A percentile compares a stretch with the other conserved stretches of the same genome.
Conservation (phyloP, 305 asterid species). For the Fraxinus greggii region DNA sequence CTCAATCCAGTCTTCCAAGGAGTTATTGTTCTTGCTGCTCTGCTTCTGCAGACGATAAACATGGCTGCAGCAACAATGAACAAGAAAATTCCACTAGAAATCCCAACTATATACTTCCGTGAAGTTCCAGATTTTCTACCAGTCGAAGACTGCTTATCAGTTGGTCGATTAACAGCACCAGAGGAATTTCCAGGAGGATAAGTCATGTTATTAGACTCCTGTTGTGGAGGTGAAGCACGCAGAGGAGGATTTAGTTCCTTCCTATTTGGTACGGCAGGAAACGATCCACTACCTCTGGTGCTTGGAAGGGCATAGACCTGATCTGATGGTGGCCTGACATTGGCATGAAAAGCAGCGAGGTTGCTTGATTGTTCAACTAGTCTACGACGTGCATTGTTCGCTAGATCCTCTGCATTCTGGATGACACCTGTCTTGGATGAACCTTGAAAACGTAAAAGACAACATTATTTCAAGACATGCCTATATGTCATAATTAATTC, state of each 20-base stretch:
- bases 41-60: conserved; percentile 49
- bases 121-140: conserved; percentile 18
- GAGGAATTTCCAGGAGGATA: conserved; percentile 5
- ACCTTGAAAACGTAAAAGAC: conserved; percentile 39
- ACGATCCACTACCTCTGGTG: conserved; percentile 60
- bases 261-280: conserved; percentile 22
- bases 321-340: conserved; percentile 21
- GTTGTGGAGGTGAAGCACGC: conserved; percentile 25
- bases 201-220: conserved; percentile 22
- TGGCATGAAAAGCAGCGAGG: conserved; percentile 51
- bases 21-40: conserved; percentile 53
- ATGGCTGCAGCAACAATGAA: conserved; percentile 41
- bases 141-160: conserved; percentile 23
- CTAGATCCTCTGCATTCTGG: conserved; percentile 29
- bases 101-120: conserved; percentile 48
- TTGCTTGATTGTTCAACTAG: conserved; percentile 60
- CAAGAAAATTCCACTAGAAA: conserved; percentile 42
- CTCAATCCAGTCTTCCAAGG: conserved; percentile 93
- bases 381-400: conserved; percentile 45
- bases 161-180: conserved; percentile 24
- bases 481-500: not conserved
- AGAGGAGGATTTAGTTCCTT: conserved; percentile 29
- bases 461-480: conserved; percentile 18
- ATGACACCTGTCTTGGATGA: conserved; percentile 36
- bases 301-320: conserved; percentile 40